Evolutionary conservation across 2,329 filamentous ascomycete species (phyloP), one percentile per base, ranked within the genome.

Genomic region (Exophiala dermatitidis): DNA sequence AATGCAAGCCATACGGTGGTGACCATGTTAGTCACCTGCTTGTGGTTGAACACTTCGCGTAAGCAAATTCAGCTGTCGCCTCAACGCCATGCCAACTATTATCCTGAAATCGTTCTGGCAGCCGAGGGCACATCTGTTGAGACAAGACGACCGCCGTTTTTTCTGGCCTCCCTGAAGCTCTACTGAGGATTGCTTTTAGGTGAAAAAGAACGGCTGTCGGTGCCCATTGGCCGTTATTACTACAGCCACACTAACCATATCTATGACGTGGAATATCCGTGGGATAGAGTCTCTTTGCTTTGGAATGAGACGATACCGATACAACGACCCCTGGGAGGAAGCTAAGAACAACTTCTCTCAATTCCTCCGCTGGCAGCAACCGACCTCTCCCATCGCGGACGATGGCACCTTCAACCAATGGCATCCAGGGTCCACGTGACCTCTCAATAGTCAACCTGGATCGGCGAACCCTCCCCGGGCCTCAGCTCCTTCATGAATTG

Each of bases 401-500:
- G 3, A 57, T 51, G 54, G 8, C 38, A 5, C 40, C 43, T 12
- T 42, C 9, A 30, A 26, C 36, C 46, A 50, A 53, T 34, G 37
- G 47, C 36, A 2, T 1, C 12, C 31, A 46, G 1, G 59, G 57
- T 31, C 19, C 50, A 12, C 61, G 64, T 37, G 50, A 57, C n/a
- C 66, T 80, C 37, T 82, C 82, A 4, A 75, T 84, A 60, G 66
- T 82, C 50, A 86, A 87, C 66, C 69, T 74, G 40, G 65, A 72
- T 31, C 81, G 83, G 31, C 64, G 63, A 43, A 63, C 67, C 33
- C 64, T 85, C 9, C 66, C 73, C 28, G 84, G 84, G 7, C 78
- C 81, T 19, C 60, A 65, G 32, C 68, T 82, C 12, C 73, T 85
- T 19, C 82, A 85, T 66, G 68, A 86, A 6, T 75, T 95, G 5